A percentile compares a stretch with the other conserved stretches of the same genome.
Evolutionary conservation across 2,329 filamentous ascomycete genomes (phyloP).

Genomic region (Chalara sp.): DNA sequence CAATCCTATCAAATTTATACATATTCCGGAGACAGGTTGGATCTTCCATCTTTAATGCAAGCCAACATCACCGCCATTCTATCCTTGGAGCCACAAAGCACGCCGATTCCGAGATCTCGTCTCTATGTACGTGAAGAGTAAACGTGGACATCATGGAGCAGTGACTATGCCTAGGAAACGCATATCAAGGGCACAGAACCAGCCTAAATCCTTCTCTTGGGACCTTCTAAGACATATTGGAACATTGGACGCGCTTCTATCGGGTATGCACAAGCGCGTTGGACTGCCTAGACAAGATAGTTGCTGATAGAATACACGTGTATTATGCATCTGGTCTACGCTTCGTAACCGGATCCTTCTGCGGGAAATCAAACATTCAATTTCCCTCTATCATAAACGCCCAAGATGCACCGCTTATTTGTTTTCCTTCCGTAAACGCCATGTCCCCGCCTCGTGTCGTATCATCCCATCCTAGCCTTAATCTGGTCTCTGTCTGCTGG

Average conservation of each 20-base stretch:
- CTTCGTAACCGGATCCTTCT: not conserved
- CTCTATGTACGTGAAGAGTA: too few relatives aligned
- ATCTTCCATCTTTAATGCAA: not conserved
- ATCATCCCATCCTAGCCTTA: conserved; percentile 28
- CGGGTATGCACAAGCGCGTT: not conserved
- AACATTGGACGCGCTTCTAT: not conserved
- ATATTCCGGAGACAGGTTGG: not conserved
- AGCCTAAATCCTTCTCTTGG: not conserved
- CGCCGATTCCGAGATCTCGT: too few relatives aligned
- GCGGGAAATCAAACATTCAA: conserved; percentile 5
- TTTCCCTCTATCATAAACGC: conserved; percentile 8
- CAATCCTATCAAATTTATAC: not conserved
- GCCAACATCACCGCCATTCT: not conserved
- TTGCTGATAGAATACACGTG: too few relatives aligned
- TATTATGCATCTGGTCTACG: not conserved
- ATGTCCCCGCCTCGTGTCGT: not conserved
- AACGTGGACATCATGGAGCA: not conserved
- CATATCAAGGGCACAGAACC: not conserved
- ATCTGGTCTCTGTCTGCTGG: conserved; percentile 39
- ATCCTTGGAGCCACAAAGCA: not conserved
- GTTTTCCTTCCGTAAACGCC: conserved; percentile 13
- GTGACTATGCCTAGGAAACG: not conserved
- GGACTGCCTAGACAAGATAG: too few relatives aligned
- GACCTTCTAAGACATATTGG: not conserved
- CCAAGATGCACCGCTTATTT: conserved; percentile 15